Evolutionary conservation across 1,139 yeast genomes (phyloP), one percentile per base, ranked within the genome.

Genomic region (Williopsis jadinii): DNA sequence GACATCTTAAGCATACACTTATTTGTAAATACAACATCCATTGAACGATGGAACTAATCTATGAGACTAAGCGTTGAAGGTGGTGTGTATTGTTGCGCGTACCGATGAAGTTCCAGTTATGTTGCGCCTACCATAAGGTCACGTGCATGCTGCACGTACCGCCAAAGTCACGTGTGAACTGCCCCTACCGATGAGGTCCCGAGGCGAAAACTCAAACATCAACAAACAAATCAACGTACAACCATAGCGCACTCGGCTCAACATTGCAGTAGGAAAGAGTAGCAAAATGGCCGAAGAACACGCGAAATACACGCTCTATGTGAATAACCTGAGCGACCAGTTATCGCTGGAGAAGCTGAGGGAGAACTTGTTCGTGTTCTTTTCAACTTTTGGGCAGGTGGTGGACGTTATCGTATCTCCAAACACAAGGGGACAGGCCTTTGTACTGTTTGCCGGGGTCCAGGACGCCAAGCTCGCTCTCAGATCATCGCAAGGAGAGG

Each of bases 401-500:
- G 56, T 84, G 4, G 77, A 76, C 31, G 68, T 86, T 24, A 66
- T 71, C 28, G 66, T 73, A 9, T 66, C 70, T 14, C 64, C 68
- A 11, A 68, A 68, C 50, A 68, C 78, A 67, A 67, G 90, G 34
- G 95, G 95, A 0, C 94, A 84, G 59, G 95, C 94, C 0, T 87
- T 84, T 64, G 61, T 86, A 1, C 71, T 77, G 6, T 75, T 80
- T 44, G 69, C 72, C 26, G 69, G 70, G 35, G 49, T 67, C 1
- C 64, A 66, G 6, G 70, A 71, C 36, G 85, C 95, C 0, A 61
- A 68, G 2, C 44, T 61, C 30, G 92, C 94, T 0, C 43, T 75
- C 48, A 60, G 69, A 34, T 60, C 68, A 9, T 56, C 80, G 8
- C 75, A 81, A 43, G 71, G 71, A 2, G 66, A 66, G 37, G 48